phyloP scores from a whole-genome alignment of 2,329 filamentous ascomycete species.

The Aspergillus neoniger region DNA sequence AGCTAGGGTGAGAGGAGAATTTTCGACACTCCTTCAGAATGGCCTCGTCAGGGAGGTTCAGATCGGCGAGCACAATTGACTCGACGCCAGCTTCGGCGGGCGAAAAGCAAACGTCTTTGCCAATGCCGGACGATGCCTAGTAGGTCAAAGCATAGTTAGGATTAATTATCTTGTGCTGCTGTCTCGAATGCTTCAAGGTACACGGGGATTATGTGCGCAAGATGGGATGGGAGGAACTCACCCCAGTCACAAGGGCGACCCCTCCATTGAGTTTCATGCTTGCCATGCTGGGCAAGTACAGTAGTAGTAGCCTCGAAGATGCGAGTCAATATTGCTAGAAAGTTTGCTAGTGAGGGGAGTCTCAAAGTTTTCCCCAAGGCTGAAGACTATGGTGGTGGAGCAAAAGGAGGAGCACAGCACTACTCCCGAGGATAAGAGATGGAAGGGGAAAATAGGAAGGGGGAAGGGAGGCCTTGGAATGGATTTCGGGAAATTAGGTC shows the following conservation, averaged over 20 bases:
- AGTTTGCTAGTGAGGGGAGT: too few relatives aligned
- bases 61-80: conserved; percentile 1
- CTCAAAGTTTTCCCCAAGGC: too few relatives aligned
- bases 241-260: conserved; percentile 9
- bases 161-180: background rate
- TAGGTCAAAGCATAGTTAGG: background rate
- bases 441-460: too few relatives aligned
- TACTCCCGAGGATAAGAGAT: too few relatives aligned
- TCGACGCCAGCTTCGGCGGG: background rate
- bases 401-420: too few relatives aligned
- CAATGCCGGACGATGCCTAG: conserved; percentile 9
- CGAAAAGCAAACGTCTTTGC: background rate
- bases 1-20: background rate
- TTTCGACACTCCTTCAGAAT: background rate
- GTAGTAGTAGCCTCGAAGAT: too few relatives aligned
- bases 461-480: too few relatives aligned
- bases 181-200: too few relatives aligned
- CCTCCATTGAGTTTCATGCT: background rate
- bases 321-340: too few relatives aligned
- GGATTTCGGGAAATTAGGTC: too few relatives aligned
- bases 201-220: too few relatives aligned
- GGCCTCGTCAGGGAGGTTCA: background rate
- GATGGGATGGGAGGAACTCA: background rate
- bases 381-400: too few relatives aligned
- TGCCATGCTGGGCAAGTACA: background rate